Conservation (phyloP, 371 early-diverging fungal genomes). For the Mortierella sp. region DNA sequence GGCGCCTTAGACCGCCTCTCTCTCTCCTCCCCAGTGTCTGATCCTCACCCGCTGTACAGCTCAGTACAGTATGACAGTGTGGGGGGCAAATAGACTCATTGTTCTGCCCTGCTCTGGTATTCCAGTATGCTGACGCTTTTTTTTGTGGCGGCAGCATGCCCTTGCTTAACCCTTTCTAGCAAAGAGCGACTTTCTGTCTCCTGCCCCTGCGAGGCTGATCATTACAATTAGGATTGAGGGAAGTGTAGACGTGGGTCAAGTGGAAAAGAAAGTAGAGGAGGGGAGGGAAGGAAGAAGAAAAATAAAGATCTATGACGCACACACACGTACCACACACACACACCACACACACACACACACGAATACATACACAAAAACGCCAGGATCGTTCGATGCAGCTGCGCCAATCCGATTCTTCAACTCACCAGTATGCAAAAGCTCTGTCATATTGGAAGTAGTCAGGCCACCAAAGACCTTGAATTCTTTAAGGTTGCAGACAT, state of each 20-base stretch:
- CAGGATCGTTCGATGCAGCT: not conserved
- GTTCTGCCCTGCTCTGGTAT: constrained; percentile 9
- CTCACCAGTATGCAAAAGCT: constrained; percentile 89
- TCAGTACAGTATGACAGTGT: not conserved
- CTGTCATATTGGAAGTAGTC: constrained; percentile 82
- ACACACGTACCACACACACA: too few relatives aligned
- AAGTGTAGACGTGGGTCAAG: too few relatives aligned
- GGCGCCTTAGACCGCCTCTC: too few relatives aligned
- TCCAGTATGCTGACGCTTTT: not conserved
- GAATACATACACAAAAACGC: too few relatives aligned
- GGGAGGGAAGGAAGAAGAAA: not conserved
- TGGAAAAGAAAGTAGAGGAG: not conserved
- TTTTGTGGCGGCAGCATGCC: too few relatives aligned
- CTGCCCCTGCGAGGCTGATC: not conserved
- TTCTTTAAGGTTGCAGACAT: constrained; percentile 97
- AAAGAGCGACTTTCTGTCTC: not conserved
- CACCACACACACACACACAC: too few relatives aligned
- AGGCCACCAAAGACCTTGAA: constrained; percentile 94
- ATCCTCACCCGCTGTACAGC: not conserved
- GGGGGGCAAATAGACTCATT: not conserved
- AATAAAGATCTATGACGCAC: too few relatives aligned
- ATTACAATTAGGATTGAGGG: too few relatives aligned
- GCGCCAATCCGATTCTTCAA: constrained; percentile 22
- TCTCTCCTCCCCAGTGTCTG: too few relatives aligned
- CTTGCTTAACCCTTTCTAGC: not conserved